Evolutionary conservation across 495 filamentous ascomycete genomes (phyloP), one percentile per base, ranked within the genome.

Genomic region (Podospora conica): DNA sequence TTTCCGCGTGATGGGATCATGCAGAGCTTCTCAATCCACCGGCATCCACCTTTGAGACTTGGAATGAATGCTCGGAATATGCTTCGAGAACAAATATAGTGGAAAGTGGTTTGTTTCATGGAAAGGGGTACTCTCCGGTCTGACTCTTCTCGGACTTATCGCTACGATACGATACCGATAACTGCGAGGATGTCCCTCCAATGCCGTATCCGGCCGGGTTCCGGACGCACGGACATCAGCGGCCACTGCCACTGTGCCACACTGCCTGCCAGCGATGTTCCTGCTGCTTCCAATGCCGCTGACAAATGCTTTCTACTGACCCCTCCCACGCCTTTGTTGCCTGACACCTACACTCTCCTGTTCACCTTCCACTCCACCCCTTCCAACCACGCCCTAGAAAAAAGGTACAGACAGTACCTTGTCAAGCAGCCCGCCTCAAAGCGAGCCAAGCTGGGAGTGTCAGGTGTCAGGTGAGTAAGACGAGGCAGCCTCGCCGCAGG

Each of bases 391-490:
- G 25, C 24, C 58, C 58, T 9, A 33, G 18, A n/a, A 48, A 18
- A 48, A 18, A 48, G 40, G 40, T 48, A n/a, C 40, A 48, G 20
- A 33, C 24, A 20, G 25, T 24, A 54, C 55, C 65, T 11, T 22
- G 40, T 28, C 67, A 58, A 61, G 33, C 57, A 62, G 58, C 68
- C 33, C n/a, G 21, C 62, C 57, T 65, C 24, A 60, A 53, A 53
- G 24, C 3, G 55, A 33, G 28, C 40, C 18, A 58, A 65, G 53
- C 55, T 18, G 15, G 15, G 23, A 21, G 31, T 58, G 58, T 66
- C 56, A 61, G 65, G 31, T 58, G 58, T 66, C 56, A 61, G 65
- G 66, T 66, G 69, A 69, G 65, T 68, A 65, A 70, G 63, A 66
- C 67, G 40, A 73, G 71, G 71, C 71, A 71, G 64, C 58, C 40